Base-by-base conservation (phyloP, 1,284 basidiomycete species). In the Cutaneotrichosporon cavernicola region DNA sequence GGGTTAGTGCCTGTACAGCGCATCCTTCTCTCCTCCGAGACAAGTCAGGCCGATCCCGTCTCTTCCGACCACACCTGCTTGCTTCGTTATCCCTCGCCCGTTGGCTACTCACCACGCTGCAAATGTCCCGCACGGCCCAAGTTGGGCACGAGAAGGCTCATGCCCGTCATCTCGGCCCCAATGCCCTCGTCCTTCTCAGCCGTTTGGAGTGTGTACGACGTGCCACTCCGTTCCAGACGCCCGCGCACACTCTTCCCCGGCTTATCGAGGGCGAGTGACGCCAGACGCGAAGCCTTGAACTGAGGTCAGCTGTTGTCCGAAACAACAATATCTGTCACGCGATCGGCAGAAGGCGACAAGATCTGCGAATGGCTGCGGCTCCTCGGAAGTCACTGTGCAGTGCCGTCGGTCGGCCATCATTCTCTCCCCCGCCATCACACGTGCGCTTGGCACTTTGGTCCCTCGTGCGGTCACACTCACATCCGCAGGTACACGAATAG, bases 401-500 rank as follows among this genome's bases (percentile, higher is more conserved):
- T 10, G 26, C 21, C 50, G 14, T 21, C 14, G 21, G 7, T 9
- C 13, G 11, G 30, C 21, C n/a, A 21, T 51, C 21, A 30, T 26
- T 31, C 50, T 22, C 30, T 21, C 6, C 30, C 22, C 22, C 30
- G 21, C 34, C 32, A 26, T 36, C 34, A 5, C 34, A 36, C 7
- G 11, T 36, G 34, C 34, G 34, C 34, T 26, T 26, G 26, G 3
- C 26, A 26, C 26, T 26, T 26, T 26, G 26, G 26, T 26, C 26
- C 30, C 57, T 49, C n/a, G 13, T 18, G 8, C 7, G 1, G 13
- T n/a, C 11, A 9, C 7, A 68, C 76, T 63, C 59, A 80, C 78
- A 53, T 77, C 75, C 10, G 61, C 52, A 0, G 80, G 80, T 10
- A 76, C 70, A n/a, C 80, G 68, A 60, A 81, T 74, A 18, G 77